Conservation (phyloP, 2,329 filamentous ascomycete species). For the Aspergillus floridensis region DNA sequence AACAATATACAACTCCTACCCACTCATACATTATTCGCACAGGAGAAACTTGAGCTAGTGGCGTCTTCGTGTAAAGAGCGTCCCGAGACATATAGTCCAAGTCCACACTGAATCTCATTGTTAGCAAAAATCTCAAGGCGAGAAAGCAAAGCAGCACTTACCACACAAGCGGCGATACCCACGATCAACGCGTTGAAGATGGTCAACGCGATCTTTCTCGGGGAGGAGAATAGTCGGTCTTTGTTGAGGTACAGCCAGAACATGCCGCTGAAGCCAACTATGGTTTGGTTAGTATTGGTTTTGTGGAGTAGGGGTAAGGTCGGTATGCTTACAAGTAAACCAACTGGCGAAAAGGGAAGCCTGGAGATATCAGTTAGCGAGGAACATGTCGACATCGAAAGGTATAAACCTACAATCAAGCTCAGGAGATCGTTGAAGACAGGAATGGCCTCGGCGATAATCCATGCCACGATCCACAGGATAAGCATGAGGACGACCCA, state of each 20-base stretch:
- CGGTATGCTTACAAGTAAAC: constrained; percentile 52
- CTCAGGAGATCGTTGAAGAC: constrained; percentile 65
- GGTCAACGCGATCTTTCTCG: constrained; percentile 23
- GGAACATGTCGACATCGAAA: not conserved
- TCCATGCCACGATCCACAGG: constrained; percentile 60
- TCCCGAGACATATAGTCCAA: constrained; percentile 34
- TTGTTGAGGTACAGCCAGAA: constrained; percentile 31
- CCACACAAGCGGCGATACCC: constrained; percentile 16
- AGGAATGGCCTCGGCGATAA: constrained; percentile 66
- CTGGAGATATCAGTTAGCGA: constrained; percentile 21
- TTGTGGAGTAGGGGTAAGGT: not conserved
- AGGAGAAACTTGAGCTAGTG: constrained; percentile 30
- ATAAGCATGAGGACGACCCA: constrained; percentile 57
- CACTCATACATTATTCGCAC: constrained; percentile 21
- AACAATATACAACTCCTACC: not conserved
- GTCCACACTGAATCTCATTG: too few relatives aligned
- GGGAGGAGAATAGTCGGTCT: constrained; percentile 21
- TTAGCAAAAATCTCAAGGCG: too few relatives aligned
- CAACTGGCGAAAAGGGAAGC: constrained; percentile 61
- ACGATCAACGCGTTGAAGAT: constrained; percentile 17
- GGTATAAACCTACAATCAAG: constrained; percentile 45
- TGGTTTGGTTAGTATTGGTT: not conserved
- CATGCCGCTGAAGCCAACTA: constrained; percentile 23
- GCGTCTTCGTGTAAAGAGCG: constrained; percentile 27
- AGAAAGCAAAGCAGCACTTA: constrained; percentile 12